Evolutionary conservation across 371 early-diverging fungal species (phyloP).

Genomic region (Coemansia sp.): DNA sequence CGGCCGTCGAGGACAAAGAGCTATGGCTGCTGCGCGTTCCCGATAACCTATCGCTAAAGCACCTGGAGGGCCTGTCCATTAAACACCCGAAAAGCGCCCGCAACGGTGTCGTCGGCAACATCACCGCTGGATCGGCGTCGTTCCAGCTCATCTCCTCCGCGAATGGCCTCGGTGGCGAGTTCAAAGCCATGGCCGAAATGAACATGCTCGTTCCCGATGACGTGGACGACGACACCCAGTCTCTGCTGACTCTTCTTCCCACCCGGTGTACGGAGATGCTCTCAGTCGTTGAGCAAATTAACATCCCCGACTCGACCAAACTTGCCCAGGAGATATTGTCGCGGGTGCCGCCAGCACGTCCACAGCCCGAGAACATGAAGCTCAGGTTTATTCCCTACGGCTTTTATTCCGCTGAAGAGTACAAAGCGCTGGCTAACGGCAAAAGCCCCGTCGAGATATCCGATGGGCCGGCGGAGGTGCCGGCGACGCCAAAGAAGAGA

Average conservation of each 20-base stretch:
- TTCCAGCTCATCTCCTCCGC: slow-evolving; percentile 25
- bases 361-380: slow-evolving; percentile 45
- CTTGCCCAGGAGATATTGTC: slow-evolving; percentile 20
- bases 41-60: slow-evolving; percentile 27
- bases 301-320: slow-evolving; percentile 19
- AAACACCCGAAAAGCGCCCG: slow-evolving; percentile 28
- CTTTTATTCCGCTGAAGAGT: slow-evolving; percentile 45
- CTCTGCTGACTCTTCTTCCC: slow-evolving; percentile 25
- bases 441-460: not conserved
- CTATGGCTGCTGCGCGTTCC: slow-evolving; percentile 46
- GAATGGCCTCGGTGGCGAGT: slow-evolving; percentile 17
- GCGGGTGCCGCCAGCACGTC: slow-evolving; percentile 14
- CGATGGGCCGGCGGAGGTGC: not conserved
- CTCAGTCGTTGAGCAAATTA: slow-evolving; percentile 38
- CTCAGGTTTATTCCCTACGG: slow-evolving; percentile 42
- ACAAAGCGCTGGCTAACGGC: slow-evolving; percentile 11
- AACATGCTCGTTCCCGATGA: slow-evolving; percentile 37
- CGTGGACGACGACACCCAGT: slow-evolving; percentile 16
- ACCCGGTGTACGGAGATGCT: slow-evolving; percentile 17
- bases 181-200: slow-evolving; percentile 42
- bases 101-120: slow-evolving; percentile 21
- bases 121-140: slow-evolving; percentile 1
- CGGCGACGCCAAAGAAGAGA: slow-evolving; percentile 24
- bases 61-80: slow-evolving; percentile 35
- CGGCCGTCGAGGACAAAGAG: slow-evolving; percentile 27